phyloP scores from a whole-genome alignment of 176 grass and related monocot genomes.

The Melocanna baccifera region DNA sequence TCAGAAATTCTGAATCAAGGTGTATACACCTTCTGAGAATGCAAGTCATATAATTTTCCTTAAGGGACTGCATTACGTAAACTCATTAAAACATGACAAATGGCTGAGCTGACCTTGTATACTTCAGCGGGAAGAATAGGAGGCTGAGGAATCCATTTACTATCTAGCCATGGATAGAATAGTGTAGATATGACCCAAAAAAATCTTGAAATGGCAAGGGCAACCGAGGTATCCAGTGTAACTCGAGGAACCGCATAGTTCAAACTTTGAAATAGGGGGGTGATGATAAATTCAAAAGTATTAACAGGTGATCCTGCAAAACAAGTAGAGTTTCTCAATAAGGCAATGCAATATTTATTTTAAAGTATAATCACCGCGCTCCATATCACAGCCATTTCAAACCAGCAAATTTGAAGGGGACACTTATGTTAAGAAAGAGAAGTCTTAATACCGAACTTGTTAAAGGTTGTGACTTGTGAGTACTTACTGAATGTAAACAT shows the following conservation, averaged over 20 bases:
- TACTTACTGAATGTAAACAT: not conserved
- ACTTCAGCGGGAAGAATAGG: slow-evolving; percentile 91
- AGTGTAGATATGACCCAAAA: slow-evolving; percentile 57
- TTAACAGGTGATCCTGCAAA: slow-evolving; percentile 73
- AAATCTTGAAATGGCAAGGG: slow-evolving; percentile 62
- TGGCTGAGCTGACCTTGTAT: slow-evolving; percentile 57
- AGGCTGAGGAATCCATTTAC: slow-evolving; percentile 73
- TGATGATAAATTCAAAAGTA: slow-evolving; percentile 76
- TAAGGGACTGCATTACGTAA: not conserved
- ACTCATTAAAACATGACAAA: slow-evolving; percentile 1
- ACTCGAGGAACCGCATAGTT: slow-evolving; percentile 57
- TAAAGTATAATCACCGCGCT: not conserved
- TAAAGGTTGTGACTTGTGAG: slow-evolving; percentile 8
- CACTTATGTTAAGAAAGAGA: not conserved
- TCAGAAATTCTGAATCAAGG: not conserved
- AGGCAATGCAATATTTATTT: slow-evolving; percentile 4
- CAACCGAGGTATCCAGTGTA: slow-evolving; percentile 44
- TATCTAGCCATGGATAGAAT: slow-evolving; percentile 72
- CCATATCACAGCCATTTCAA: not conserved
- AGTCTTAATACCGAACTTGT: not conserved
- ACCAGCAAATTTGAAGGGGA: not conserved
- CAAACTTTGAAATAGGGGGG: slow-evolving; percentile 81
- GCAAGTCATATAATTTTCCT: not conserved
- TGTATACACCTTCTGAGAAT: not conserved
- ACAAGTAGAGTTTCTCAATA: slow-evolving; percentile 13